Evolutionary conservation across 2,329 filamentous ascomycete genomes (phyloP).

Genomic region (Clarireedia paspali): DNA sequence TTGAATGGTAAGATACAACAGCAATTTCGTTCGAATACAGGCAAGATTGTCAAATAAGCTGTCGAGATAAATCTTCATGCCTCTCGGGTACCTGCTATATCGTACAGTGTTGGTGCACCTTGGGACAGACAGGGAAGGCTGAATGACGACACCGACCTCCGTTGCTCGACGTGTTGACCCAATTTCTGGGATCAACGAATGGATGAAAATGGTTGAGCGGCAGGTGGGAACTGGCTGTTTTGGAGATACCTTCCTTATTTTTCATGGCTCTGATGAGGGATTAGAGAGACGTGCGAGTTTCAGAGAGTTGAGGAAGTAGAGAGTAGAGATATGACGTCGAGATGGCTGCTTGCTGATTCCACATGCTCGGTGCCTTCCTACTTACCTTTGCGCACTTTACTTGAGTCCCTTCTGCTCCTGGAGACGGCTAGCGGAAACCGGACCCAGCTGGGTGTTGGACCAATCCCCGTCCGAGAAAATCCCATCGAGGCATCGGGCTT

Average conservation of each 20-base stretch:
- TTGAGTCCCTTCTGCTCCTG: not conserved
- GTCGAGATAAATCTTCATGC: no score
- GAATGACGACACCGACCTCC: not conserved
- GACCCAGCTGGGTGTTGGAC: not conserved
- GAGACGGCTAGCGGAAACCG: not conserved
- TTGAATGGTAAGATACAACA: no score
- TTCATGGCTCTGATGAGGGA: not conserved
- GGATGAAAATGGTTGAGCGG: no score
- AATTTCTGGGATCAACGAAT: no score
- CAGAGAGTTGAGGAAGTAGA: no score
- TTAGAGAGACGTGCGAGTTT: not conserved
- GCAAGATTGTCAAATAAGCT: no score
- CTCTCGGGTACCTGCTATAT: not conserved
- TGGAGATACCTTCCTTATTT: no score
- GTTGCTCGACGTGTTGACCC: no score
- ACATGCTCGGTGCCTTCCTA: not conserved
- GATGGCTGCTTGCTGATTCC: not conserved
- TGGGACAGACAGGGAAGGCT: not conserved
- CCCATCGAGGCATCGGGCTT: no score
- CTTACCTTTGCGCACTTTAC: not conserved
- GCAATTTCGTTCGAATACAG: no score
- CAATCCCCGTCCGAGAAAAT: no score
- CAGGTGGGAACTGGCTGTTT: no score
- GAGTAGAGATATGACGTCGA: not conserved
- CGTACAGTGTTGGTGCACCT: not conserved